phyloP scores from a whole-genome alignment of 192 early-diverging fungal species.

The Linnemannia hyalina region DNA sequence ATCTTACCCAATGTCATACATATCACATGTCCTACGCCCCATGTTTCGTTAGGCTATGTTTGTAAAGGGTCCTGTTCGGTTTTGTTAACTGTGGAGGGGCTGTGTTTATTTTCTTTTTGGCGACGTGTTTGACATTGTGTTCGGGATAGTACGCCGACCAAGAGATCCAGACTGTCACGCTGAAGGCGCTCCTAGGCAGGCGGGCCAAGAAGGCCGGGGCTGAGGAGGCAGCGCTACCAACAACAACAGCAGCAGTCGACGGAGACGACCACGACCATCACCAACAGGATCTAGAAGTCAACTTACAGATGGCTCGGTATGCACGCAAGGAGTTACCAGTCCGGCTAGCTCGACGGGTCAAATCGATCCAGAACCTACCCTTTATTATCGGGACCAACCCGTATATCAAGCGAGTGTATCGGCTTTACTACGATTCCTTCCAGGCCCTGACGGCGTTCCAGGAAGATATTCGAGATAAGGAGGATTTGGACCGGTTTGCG shows the following conservation, averaged over 20 bases:
- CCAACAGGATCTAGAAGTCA: constrained; percentile 9
- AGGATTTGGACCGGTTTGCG: constrained; percentile 75
- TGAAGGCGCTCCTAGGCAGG: constrained; percentile 19
- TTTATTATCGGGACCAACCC: constrained; percentile 98
- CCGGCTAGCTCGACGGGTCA: constrained; percentile 87
- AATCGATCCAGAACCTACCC: constrained; percentile 88
- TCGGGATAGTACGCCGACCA: constrained; percentile 19
- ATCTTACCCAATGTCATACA: background rate
- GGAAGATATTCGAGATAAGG: constrained; percentile 64
- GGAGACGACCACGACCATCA: background rate
- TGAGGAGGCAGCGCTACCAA: background rate
- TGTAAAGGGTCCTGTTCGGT: too few species aligned
- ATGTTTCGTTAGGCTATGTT: too few species aligned
- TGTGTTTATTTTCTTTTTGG: too few species aligned
- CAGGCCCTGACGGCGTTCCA: constrained; percentile 70
- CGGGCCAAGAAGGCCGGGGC: background rate
- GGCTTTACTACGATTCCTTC: constrained; percentile 81
- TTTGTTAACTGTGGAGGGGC: too few species aligned
- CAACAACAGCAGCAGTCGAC: background rate
- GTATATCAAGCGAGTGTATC: constrained; percentile 85
- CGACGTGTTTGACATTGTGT: too few species aligned
- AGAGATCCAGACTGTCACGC: constrained; percentile 19
- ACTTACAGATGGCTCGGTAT: constrained; percentile 60
- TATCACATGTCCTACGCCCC: background rate
- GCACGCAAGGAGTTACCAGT: constrained; percentile 85